Percentiles rank a stretch among this genome's conserved stretches.
These are phyloP conservation scores for Apiotrichum porosum DNA, from an alignment of 1,284 basidiomycete species.

Conservation along the genomic window DNA sequence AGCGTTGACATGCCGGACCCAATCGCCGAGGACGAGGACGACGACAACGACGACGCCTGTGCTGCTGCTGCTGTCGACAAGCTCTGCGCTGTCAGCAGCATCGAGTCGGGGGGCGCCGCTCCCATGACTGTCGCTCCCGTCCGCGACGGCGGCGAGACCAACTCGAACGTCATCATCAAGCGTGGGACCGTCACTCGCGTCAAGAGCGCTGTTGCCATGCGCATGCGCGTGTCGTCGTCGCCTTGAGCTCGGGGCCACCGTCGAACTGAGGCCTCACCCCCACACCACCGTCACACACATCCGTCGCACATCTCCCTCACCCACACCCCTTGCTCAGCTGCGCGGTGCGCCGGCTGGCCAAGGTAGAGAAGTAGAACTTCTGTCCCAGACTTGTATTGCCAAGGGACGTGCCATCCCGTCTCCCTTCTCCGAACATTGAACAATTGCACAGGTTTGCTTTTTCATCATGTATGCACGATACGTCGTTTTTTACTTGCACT, in stretches of 20 bases:
- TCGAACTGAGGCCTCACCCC: neutral
- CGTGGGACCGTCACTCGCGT: neutral
- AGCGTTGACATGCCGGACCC: slow-evolving; percentile 16
- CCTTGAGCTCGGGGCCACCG: neutral
- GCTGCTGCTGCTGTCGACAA: no score
- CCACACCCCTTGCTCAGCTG: no score
- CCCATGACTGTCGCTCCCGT: slow-evolving; percentile 13
- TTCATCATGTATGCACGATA: no score
- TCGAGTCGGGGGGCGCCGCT: no score
- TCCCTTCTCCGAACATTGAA: no score
- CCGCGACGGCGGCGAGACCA: slow-evolving; percentile 3
- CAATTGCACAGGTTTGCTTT: no score
- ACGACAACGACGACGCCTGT: neutral
- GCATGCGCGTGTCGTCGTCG: neutral
- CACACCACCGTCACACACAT: slow-evolving; percentile 4
- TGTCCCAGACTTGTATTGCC: no score
- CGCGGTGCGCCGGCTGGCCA: no score
- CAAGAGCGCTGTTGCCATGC: neutral
- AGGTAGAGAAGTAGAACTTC: no score
- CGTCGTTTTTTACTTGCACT: no score
- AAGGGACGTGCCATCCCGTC: no score
- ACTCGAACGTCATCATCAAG: neutral
- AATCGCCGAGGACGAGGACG: slow-evolving; percentile 8
- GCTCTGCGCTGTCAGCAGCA: no score
- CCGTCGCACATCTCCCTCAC: neutral